Conservation (phyloP, 2,329 filamentous ascomycete genomes). For the Colletotrichum chrysophilum region DNA sequence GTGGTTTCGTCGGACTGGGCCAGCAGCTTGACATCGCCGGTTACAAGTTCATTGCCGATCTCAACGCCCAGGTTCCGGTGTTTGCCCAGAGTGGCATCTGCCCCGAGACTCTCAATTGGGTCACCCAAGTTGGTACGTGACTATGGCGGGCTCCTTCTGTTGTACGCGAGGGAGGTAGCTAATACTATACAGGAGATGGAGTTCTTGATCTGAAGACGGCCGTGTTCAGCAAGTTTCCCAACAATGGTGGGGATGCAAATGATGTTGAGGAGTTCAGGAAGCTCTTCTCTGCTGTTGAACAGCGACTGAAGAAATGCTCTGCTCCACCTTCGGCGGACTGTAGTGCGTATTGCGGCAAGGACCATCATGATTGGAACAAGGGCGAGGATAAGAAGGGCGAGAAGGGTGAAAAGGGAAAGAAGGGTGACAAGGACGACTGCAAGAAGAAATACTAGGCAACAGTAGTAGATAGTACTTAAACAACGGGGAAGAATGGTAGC, state of each 20-base stretch:
- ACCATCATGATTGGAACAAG: background rate
- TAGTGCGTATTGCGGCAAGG: background rate
- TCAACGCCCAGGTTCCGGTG: background rate
- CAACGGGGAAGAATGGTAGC: rapidly evolving
- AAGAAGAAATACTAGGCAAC: background rate
- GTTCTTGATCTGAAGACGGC: background rate
- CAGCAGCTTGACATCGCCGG: background rate
- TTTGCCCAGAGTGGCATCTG: background rate
- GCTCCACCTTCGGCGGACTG: background rate
- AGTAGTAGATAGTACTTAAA: no score
- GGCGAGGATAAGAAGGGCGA: background rate
- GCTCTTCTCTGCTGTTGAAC: background rate
- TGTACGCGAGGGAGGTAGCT: background rate
- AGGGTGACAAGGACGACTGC: background rate
- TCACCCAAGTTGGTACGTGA: background rate
- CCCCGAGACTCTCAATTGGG: background rate
- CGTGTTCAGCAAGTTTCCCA: background rate
- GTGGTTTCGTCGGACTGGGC: background rate
- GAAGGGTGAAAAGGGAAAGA: background rate
- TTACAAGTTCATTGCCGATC: background rate
- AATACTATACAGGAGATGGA: background rate
- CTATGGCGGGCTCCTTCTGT: rapidly evolving
- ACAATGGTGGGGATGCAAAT: background rate
- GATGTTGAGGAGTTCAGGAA: background rate
- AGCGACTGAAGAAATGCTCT: background rate